A percentile compares a stretch with the other conserved stretches of the same genome.
Conservation (phyloP, 371 early-diverging fungal species). For the Apophysomyces sp. region DNA sequence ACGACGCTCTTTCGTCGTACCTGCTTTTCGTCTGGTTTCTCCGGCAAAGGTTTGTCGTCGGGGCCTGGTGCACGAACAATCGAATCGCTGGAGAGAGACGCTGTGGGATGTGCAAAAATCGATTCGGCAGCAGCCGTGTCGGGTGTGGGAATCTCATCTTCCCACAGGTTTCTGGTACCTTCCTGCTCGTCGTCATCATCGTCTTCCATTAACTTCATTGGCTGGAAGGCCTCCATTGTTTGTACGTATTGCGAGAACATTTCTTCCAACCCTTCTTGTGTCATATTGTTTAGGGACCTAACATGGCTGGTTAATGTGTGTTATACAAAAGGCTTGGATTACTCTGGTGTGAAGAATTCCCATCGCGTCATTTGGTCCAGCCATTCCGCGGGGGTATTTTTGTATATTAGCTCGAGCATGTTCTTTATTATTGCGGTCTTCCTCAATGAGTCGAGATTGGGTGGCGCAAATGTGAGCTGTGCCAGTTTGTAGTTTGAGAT, state of each 20-base stretch:
- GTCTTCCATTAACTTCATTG: slow-evolving; percentile 25
- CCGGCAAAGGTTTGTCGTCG: slow-evolving; percentile 19
- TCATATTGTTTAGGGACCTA: slow-evolving; percentile 48
- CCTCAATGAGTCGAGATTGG: slow-evolving; percentile 43
- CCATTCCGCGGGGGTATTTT: slow-evolving; percentile 49
- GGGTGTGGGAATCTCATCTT: slow-evolving; percentile 7
- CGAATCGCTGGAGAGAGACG: slow-evolving; percentile 11
- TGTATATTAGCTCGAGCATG: slow-evolving; percentile 40
- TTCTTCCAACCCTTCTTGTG: slow-evolving; percentile 44
- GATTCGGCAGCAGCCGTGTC: slow-evolving; percentile 14
- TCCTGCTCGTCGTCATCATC: slow-evolving; percentile 28
- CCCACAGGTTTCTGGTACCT: slow-evolving; percentile 22
- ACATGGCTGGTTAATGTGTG: slow-evolving; percentile 11
- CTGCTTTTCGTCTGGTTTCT: slow-evolving; percentile 6
- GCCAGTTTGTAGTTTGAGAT: slow-evolving; percentile 56
- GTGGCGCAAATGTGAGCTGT: slow-evolving; percentile 55
- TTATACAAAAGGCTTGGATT: slow-evolving; percentile 5
- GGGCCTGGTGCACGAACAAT: neutral
- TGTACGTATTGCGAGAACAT: slow-evolving; percentile 47
- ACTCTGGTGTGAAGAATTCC: slow-evolving; percentile 54
- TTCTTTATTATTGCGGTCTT: slow-evolving; percentile 52
- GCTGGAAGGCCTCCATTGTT: slow-evolving; percentile 45
- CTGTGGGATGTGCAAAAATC: slow-evolving; percentile 15
- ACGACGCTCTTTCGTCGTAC: slow-evolving; percentile 20
- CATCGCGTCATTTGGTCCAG: slow-evolving; percentile 55